Conservation (phyloP, 208 protist genomes). For the Acanthamoeba royreba region DNA sequence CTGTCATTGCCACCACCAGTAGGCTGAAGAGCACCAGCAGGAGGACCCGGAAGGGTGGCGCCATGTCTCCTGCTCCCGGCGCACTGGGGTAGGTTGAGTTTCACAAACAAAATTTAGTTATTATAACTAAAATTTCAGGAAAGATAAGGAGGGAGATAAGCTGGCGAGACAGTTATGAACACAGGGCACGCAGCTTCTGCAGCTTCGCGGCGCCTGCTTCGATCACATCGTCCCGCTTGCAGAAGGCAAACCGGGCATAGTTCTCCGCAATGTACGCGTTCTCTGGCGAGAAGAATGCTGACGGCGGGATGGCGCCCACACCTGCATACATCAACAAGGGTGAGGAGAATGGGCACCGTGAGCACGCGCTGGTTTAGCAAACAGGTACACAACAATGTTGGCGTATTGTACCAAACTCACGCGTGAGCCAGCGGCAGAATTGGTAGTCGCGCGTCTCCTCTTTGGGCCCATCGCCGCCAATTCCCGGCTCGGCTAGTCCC, state of each 20-base stretch:
- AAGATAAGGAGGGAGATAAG: not conserved
- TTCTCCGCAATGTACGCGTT: conserved; percentile 76
- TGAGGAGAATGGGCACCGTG: not conserved
- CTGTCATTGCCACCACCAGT: too few relatives aligned
- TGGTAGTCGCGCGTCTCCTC: conserved; percentile 78
- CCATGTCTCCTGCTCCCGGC: too few relatives aligned
- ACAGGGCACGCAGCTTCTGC: conserved; percentile 9
- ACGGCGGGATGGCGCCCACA: conserved; percentile 86
- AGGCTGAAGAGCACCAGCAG: too few relatives aligned
- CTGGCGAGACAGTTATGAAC: not conserved
- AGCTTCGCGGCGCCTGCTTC: conserved; percentile 30
- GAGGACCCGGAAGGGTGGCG: too few relatives aligned
- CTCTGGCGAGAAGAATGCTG: conserved; percentile 79
- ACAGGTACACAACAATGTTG: not conserved
- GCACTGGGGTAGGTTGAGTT: too few relatives aligned
- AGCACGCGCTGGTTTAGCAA: not conserved
- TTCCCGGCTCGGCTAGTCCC: not conserved
- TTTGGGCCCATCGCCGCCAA: not conserved
- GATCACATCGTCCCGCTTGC: conserved; percentile 82
- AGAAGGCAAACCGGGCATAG: conserved; percentile 87
- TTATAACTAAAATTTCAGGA: too few relatives aligned
- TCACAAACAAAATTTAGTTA: too few relatives aligned
- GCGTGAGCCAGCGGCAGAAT: conserved; percentile 88
- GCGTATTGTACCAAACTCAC: not conserved
- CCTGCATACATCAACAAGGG: conserved; percentile 66